Percentiles rank a stretch among this genome's conserved stretches.
Conservation (phyloP, 495 filamentous ascomycete genomes). For the Amorphotheca resinae region DNA sequence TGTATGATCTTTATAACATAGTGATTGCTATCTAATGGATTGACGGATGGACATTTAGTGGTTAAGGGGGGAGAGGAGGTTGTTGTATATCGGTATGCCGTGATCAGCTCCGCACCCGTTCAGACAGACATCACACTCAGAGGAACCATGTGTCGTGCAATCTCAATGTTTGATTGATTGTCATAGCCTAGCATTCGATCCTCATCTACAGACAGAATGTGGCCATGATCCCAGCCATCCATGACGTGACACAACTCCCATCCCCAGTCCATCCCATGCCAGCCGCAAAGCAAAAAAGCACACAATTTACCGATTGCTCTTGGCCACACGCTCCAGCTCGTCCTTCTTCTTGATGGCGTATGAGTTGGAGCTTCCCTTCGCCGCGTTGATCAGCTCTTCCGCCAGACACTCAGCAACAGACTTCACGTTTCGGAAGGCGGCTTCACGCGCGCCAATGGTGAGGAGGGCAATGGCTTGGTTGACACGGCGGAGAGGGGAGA, state of each 20-base stretch:
- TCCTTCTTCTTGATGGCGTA: constrained; percentile 99
- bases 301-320: constrained; percentile 85
- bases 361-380: constrained; percentile 98
- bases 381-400: constrained; percentile 99
- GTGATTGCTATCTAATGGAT: too few relatives aligned
- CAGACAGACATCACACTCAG: too few relatives aligned
- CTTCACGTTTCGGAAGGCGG: constrained; percentile 98
- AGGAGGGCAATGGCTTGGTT: constrained; percentile 98
- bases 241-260: neutral
- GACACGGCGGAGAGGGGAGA: constrained; percentile 95
- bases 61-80: too few relatives aligned
- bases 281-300: neutral
- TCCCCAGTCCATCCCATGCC: neutral
- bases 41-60: too few relatives aligned
- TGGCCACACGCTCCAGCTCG: constrained; percentile 99
- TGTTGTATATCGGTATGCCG: too few relatives aligned
- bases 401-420: constrained; percentile 94
- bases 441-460: constrained; percentile 94
- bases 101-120: too few relatives aligned
- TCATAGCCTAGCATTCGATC: neutral
- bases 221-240: neutral
- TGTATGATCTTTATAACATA: too few relatives aligned
- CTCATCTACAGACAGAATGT: neutral
- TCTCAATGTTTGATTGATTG: neutral
- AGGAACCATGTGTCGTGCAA: too few relatives aligned